Conservation (phyloP, 2,329 filamentous ascomycete genomes). For the Penicillium oxalicum region DNA sequence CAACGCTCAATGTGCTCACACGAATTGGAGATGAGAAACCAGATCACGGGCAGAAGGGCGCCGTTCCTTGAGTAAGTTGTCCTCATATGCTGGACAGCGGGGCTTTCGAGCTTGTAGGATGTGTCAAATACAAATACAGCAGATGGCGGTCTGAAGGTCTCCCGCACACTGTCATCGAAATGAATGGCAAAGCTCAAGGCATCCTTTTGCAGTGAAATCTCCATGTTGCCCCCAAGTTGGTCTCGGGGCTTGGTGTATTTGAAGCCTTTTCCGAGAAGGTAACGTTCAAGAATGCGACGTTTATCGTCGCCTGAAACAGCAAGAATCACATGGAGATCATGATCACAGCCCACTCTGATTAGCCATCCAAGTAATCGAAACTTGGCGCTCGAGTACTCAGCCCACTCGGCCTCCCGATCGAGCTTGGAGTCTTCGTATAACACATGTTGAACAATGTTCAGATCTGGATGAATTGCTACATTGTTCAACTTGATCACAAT, state of each 20-base stretch:
- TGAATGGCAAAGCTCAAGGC: conserved; percentile 35
- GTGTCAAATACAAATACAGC: conserved; percentile 42
- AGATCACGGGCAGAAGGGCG: conserved; percentile 39
- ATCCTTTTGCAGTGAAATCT: conserved; percentile 34
- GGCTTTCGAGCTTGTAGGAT: conserved; percentile 36
- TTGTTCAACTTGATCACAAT: conserved; percentile 37
- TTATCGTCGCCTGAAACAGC: conserved; percentile 33
- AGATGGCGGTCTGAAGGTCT: conserved; percentile 31
- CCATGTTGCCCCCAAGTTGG: conserved; percentile 30
- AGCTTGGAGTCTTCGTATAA: conserved; percentile 29
- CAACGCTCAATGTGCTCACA: conserved; percentile 43
- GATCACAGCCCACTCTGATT: conserved; percentile 29
- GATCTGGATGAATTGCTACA: conserved; percentile 40
- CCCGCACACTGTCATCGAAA: conserved; percentile 26
- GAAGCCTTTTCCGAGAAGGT: conserved; percentile 39
- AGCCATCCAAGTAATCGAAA: conserved; percentile 42
- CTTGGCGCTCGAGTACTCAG: conserved; percentile 44
- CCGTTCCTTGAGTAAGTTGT: conserved; percentile 32
- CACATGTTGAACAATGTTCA: conserved; percentile 39
- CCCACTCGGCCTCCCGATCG: conserved; percentile 39
- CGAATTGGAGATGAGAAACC: conserved; percentile 42
- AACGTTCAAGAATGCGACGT: conserved; percentile 38
- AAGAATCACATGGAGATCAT: conserved; percentile 38
- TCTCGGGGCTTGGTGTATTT: conserved; percentile 24
- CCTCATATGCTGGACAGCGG: conserved; percentile 36